These are phyloP conservation scores for Cordyceps cateniannulata DNA, from an alignment of 2,329 filamentous ascomycete genomes.

Conservation along the genomic window DNA sequence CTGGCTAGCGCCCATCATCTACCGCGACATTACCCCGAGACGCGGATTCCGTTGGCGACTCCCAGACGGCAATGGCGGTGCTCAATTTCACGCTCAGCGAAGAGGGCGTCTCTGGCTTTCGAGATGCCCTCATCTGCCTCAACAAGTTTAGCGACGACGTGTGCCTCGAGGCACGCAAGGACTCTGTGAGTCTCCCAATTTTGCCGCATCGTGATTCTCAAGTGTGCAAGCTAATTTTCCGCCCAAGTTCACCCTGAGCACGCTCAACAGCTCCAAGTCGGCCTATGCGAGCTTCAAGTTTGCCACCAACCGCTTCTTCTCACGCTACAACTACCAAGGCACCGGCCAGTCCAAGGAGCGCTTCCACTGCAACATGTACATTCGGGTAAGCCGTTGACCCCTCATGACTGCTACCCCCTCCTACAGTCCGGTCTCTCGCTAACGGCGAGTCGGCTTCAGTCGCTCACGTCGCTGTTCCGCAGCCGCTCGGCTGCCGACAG, in stretches of 20 bases:
- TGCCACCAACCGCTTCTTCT: constrained; percentile 62
- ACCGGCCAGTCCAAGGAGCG: constrained; percentile 44
- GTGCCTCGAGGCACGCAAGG: constrained; percentile 63
- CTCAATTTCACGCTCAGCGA: constrained; percentile 68
- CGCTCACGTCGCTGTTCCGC: constrained; percentile 68
- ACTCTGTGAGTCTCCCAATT: constrained; percentile 44
- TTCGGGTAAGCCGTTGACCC: constrained; percentile 59
- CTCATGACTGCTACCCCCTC: constrained; percentile 1
- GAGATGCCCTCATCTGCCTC: constrained; percentile 68
- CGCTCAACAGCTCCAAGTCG: constrained; percentile 74
- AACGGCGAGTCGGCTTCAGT: constrained; percentile 32
- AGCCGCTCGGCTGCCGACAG: constrained; percentile 54
- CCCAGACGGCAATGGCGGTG: constrained; percentile 42
- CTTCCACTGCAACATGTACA: constrained; percentile 72
- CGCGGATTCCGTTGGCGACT: too few relatives aligned
- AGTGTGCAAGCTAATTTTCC: neutral
- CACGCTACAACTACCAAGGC: constrained; percentile 61
- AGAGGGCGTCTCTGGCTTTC: constrained; percentile 62
- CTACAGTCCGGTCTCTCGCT: neutral
- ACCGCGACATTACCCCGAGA: neutral
- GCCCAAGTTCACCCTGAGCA: constrained; percentile 61
- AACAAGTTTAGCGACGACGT: constrained; percentile 77
- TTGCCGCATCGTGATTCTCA: neutral
- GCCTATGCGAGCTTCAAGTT: constrained; percentile 70
- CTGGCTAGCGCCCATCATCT: neutral